Percentiles rank a stretch among this genome's conserved stretches.
Evolutionary conservation across 495 filamentous ascomycete species (phyloP).

Genomic region (Penicillium riverlandense): DNA sequence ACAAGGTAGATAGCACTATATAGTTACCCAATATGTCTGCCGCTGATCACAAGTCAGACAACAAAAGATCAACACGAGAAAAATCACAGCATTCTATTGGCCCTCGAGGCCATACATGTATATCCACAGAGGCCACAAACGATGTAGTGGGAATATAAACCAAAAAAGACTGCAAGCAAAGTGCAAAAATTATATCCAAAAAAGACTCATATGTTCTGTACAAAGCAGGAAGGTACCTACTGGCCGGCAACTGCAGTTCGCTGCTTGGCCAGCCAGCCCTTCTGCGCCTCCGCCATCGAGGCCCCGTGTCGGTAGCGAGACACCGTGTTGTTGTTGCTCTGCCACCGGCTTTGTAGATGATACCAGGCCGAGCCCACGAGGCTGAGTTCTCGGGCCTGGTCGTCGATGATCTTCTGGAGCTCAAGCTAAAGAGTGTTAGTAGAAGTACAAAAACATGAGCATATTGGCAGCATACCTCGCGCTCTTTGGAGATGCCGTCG

Average conservation of each 20-base stretch:
- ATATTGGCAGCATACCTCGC: slow-evolving; percentile 30
- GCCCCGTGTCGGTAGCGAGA: slow-evolving; percentile 41
- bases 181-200: too few species aligned
- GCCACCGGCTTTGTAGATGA: slow-evolving; percentile 73
- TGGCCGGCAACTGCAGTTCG: slow-evolving; percentile 57
- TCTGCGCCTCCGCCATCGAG: slow-evolving; percentile 64
- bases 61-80: too few species aligned
- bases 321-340: slow-evolving; percentile 76
- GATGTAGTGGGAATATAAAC: not conserved
- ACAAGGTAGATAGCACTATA: too few species aligned
- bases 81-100: too few species aligned
- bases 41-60: too few species aligned
- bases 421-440: slow-evolving; percentile 28
- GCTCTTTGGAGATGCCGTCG: slow-evolving; percentile 39
- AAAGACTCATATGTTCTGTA: too few species aligned
- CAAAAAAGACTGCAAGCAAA: not conserved
- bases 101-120: too few species aligned
- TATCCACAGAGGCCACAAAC: not conserved
- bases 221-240: slow-evolving; percentile 5
- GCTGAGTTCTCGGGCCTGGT: slow-evolving; percentile 67
- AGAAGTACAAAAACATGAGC: not conserved
- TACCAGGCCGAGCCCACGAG: slow-evolving; percentile 91
- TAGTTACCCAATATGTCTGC: too few species aligned
- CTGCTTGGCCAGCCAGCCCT: slow-evolving; percentile 87
- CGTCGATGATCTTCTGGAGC: slow-evolving; percentile 58